phyloP scores from a whole-genome alignment of 73 alveolate genomes.

The Tetrahymena borealis region DNA sequence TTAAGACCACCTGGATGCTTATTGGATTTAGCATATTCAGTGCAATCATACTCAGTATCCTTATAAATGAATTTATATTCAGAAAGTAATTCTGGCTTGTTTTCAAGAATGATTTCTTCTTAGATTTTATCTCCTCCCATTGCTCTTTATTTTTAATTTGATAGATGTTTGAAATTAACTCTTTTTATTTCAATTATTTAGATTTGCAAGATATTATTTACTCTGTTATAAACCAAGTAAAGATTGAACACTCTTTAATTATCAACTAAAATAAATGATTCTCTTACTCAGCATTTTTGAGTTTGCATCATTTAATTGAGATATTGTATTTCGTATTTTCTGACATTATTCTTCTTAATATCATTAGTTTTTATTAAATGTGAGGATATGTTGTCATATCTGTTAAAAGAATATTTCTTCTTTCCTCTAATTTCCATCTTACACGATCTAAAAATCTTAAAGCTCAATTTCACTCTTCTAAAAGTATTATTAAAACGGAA shows the following conservation, averaged over 20 bases:
- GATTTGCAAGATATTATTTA: too few relatives aligned
- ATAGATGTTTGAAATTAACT: too few relatives aligned
- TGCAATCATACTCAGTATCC: constrained; percentile 29
- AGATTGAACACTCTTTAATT: too few relatives aligned
- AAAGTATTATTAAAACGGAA: too few relatives aligned
- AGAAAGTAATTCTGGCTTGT: background rate
- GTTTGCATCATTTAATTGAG: too few relatives aligned
- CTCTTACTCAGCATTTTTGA: too few relatives aligned
- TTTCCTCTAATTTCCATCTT: background rate
- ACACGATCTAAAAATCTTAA: background rate
- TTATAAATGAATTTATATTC: constrained; percentile 24
- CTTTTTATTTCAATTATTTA: too few relatives aligned
- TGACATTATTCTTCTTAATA: too few relatives aligned
- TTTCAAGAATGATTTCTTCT: background rate
- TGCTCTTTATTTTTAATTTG: background rate
- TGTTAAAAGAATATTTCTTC: background rate
- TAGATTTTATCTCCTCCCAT: background rate
- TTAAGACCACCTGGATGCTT: constrained; percentile 40
- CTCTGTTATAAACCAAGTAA: too few relatives aligned
- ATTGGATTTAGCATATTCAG: constrained; percentile 22
- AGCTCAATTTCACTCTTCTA: too few relatives aligned
- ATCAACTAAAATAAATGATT: too few relatives aligned
- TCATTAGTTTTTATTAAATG: background rate
- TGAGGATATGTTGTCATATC: background rate
- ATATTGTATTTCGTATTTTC: too few relatives aligned